Evolutionary conservation across 352 stramenopile genomes (phyloP).

Genomic region (Pythium scleroteichum): DNA sequence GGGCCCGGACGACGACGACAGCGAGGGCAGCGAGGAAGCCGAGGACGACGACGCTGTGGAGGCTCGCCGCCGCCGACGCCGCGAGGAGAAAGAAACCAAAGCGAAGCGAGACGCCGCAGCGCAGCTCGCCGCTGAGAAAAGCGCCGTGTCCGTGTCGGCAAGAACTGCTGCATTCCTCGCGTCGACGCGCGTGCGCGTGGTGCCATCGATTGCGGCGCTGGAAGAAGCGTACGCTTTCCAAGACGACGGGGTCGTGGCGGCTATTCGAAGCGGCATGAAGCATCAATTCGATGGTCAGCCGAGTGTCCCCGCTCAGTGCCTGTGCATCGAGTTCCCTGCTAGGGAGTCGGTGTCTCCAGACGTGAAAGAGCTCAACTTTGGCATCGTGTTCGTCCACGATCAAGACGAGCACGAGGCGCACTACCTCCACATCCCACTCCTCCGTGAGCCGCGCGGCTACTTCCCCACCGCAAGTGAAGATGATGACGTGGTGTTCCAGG

Average conservation of each 20-base stretch:
- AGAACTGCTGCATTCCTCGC: conserved; percentile 35
- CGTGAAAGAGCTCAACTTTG: conserved; percentile 44
- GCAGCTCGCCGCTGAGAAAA: background rate
- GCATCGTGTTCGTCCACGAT: conserved; percentile 57
- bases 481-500: conserved; percentile 49
- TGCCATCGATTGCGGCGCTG: conserved; percentile 32
- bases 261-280: conserved; percentile 25
- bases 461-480: conserved; percentile 11
- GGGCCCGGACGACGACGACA: conserved; percentile 36
- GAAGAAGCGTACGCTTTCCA: conserved; percentile 20
- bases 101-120: background rate
- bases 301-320: conserved; percentile 28
- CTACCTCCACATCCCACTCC: conserved; percentile 61
- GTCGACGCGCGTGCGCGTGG: conserved; percentile 31
- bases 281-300: background rate
- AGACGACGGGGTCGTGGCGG: background rate
- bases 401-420: conserved; percentile 12
- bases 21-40: conserved; percentile 24
- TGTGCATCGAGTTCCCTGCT: conserved; percentile 59
- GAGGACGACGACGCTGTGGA: conserved; percentile 4
- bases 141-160: background rate
- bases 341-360: background rate
- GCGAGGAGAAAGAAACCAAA: background rate
- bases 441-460: conserved; percentile 30
- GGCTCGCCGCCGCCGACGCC: background rate